A percentile compares a stretch with the other conserved stretches of the same genome.
Evolutionary conservation across 257 asterid species (phyloP).

Genomic region (Ocimum tenuiflorum): DNA sequence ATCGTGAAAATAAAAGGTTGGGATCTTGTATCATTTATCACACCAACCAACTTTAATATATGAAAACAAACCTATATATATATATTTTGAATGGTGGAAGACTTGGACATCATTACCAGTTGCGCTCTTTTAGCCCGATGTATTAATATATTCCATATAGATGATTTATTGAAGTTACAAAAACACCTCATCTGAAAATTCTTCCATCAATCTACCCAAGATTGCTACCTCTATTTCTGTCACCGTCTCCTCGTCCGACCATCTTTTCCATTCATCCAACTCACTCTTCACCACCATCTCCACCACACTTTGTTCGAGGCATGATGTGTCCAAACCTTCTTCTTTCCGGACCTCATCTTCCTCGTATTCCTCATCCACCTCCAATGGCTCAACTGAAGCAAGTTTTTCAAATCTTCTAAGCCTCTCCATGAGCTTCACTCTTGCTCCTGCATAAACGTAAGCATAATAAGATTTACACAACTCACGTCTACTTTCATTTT

Average conservation of each 20-base stretch:
- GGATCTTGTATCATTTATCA: no score
- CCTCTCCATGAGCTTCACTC: conserved; percentile 50
- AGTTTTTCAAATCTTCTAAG: conserved; percentile 66
- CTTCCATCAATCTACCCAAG: not conserved
- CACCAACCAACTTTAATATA: no score
- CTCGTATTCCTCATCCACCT: conserved; percentile 47
- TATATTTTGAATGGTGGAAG: no score
- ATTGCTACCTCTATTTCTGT: not conserved
- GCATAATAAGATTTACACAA: no score
- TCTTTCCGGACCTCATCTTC: conserved; percentile 30
- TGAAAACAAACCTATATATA: no score
- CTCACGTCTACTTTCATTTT: no score
- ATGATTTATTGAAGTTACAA: no score
- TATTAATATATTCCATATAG: no score
- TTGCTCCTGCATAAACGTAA: conserved; percentile 60
- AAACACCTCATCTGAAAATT: not conserved
- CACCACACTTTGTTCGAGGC: not conserved
- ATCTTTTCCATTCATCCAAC: conserved; percentile 29
- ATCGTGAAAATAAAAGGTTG: no score
- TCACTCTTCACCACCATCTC: conserved; percentile 3
- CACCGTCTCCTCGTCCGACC: not conserved
- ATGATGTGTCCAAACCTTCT: conserved; percentile 9
- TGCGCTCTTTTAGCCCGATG: no score
- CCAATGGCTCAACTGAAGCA: conserved; percentile 61
- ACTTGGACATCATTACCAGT: no score